These are phyloP conservation scores for Malus hybrid DNA, from an alignment of 331 rosid genomes.

Conservation along the genomic window DNA sequence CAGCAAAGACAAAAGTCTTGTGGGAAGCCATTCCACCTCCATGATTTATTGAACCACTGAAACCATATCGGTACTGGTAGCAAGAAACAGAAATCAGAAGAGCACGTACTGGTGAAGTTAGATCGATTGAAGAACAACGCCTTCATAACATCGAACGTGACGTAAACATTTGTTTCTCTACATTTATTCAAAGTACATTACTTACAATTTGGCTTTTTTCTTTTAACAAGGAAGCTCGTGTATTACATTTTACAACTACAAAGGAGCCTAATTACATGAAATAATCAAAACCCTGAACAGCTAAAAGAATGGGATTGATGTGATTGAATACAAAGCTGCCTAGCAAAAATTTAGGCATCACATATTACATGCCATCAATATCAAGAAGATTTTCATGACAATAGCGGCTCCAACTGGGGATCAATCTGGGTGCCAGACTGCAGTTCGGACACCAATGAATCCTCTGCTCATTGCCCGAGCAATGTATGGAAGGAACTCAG, in stretches of 20 bases:
- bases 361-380: neutral
- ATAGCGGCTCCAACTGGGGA: slow-evolving; percentile 70
- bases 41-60: too few relatives aligned
- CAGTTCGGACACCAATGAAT: slow-evolving; percentile 31
- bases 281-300: slow-evolving; percentile 1
- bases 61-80: neutral
- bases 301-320: slow-evolving; percentile 19
- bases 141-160: neutral
- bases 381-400: slow-evolving; percentile 45
- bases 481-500: slow-evolving; percentile 36
- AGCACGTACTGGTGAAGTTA: neutral
- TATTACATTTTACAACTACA: slow-evolving; percentile 7
- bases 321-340: neutral
- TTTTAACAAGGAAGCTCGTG: neutral
- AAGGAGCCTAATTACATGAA: slow-evolving; percentile 18
- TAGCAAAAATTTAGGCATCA: neutral
- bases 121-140: neutral
- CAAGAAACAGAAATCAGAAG: neutral
- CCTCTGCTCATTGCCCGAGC: slow-evolving; percentile 41
- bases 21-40: too few relatives aligned
- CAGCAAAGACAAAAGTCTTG: too few relatives aligned
- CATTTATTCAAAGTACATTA: neutral
- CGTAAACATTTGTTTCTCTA: neutral
- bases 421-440: slow-evolving; percentile 53
- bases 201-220: neutral